phyloP scores from a whole-genome alignment of 148 eudicot genomes.

The Heliamphora exappendiculata region DNA sequence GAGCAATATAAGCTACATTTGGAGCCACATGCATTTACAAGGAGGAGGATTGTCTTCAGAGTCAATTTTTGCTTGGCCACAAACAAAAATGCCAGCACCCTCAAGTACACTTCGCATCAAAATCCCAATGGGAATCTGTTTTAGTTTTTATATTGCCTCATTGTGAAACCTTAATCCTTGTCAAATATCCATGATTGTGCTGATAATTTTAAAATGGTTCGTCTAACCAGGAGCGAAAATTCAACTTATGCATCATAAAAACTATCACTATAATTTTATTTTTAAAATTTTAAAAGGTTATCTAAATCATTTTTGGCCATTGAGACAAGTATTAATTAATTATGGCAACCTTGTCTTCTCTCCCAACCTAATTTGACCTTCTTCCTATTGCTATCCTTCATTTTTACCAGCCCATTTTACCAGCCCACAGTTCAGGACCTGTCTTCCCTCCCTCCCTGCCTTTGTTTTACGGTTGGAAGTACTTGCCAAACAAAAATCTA shows the following conservation, averaged over 20 bases:
- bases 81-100: no score
- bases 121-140: no score
- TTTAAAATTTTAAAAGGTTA: not conserved
- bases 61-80: no score
- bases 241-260: not conserved
- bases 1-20: no score
- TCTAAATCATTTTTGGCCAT: not conserved
- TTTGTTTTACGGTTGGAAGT: no score
- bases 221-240: not conserved
- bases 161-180: not conserved
- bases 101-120: no score
- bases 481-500: not conserved
- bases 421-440: not conserved
- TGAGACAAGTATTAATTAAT: not conserved
- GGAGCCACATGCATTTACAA: no score
- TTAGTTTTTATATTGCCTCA: no score
- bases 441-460: not conserved
- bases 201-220: not conserved
- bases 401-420: no score
- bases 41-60: no score
- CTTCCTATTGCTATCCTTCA: not conserved
- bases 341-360: not conserved
- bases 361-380: not conserved
- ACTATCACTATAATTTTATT: not conserved
- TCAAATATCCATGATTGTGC: not conserved